These are phyloP conservation scores for Termitomyces sp. DNA, from an alignment of 768 basidiomycete species.

Conservation along the genomic window DNA sequence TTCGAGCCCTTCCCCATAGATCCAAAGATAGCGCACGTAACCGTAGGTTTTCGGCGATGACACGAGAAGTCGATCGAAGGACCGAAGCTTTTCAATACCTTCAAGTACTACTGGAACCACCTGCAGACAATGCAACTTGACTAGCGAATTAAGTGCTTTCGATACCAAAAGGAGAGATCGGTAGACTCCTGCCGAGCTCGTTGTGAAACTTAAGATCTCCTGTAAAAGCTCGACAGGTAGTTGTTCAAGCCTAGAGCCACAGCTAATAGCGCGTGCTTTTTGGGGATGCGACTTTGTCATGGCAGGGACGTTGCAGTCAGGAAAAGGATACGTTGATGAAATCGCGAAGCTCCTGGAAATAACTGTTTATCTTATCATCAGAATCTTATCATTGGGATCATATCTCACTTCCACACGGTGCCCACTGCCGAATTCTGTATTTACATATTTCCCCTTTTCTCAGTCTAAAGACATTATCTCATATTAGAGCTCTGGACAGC, in stretches of 20 bases:
- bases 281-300: not conserved
- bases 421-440: too few relatives aligned
- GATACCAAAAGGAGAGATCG: slow-evolving; percentile 16
- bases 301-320: not conserved
- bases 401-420: too few relatives aligned
- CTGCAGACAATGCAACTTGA: slow-evolving; percentile 9
- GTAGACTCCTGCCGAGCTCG: slow-evolving; percentile 9
- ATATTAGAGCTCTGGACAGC: not conserved
- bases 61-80: slow-evolving; percentile 10
- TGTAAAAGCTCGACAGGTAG: slow-evolving; percentile 11
- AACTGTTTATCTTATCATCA: not conserved
- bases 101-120: slow-evolving; percentile 13
- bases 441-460: too few relatives aligned
- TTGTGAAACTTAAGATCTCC: slow-evolving; percentile 13
- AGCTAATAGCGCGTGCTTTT: not conserved
- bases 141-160: slow-evolving; percentile 6
- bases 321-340: not conserved
- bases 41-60: not conserved
- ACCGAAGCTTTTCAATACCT: slow-evolving; percentile 4
- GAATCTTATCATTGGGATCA: not conserved
- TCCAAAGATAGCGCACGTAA: slow-evolving; percentile 15
- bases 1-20: slow-evolving; percentile 7
- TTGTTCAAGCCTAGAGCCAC: not conserved
- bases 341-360: not conserved
- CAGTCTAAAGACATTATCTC: not conserved